Evolutionary conservation across 257 asterid species (phyloP).

Genomic region (Scutellaria baicalensis): DNA sequence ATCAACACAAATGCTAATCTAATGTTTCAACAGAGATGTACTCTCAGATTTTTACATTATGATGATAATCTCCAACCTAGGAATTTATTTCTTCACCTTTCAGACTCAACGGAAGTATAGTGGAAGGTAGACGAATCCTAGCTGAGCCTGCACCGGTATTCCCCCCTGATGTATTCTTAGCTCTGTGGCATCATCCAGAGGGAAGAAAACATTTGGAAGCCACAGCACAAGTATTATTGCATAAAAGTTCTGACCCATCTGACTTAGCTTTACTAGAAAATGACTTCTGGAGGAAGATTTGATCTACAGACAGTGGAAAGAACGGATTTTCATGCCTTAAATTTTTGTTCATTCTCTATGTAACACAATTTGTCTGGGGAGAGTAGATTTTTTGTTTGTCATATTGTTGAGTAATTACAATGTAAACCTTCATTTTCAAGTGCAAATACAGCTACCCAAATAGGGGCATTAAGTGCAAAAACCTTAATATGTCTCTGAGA

Average conservation of each 20-base stretch:
- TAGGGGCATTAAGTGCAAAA: background rate
- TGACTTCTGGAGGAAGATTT: conserved; percentile 10
- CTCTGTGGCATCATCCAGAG: conserved; percentile 49
- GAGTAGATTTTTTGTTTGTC: background rate
- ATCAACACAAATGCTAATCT: too few species aligned
- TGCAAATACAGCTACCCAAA: background rate
- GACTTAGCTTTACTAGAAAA: conserved; percentile 16
- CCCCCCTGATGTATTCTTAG: conserved; percentile 38
- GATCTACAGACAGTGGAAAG: background rate
- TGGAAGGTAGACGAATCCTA: conserved; percentile 28
- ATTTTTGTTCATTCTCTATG: background rate
- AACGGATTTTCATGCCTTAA: background rate
- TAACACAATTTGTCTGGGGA: background rate
- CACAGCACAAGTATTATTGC: conserved; percentile 24
- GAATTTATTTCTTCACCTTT: background rate
- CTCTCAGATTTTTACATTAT: background rate
- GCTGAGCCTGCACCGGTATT: conserved; percentile 56
- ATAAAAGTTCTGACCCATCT: conserved; percentile 10
- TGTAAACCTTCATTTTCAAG: background rate
- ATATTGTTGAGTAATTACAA: background rate
- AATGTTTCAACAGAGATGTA: too few species aligned
- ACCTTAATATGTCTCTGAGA: background rate
- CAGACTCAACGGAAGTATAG: conserved; percentile 35
- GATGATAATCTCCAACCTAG: background rate
- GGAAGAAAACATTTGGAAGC: conserved; percentile 34